Evolutionary conservation across 768 basidiomycete genomes (phyloP), one percentile per base, ranked within the genome.

Genomic region (Kwoniella europaea): DNA sequence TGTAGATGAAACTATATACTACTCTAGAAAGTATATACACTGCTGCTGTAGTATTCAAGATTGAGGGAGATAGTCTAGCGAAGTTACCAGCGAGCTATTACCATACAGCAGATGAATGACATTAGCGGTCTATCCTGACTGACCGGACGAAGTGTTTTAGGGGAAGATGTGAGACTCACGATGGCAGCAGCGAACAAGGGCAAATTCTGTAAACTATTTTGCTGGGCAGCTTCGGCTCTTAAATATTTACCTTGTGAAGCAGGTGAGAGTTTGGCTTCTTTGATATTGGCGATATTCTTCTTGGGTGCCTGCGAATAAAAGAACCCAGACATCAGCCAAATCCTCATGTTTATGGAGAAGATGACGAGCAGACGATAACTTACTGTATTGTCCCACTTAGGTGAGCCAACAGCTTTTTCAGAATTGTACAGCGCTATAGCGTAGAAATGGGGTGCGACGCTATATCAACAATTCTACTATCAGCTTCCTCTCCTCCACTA

Each of bases 211-310:
- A 79, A 79, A 7, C 65, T 70, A 63, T 81, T 81, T 22, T 73
- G 57, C 35, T 81, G 67, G 27, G 79, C 79, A 16, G 74, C 76
- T 65, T 81, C 79, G 61, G 78, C 79, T 20, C 76, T 69, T 18
- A 72, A 9, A 72, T 68, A 74, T 44, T 58, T 55, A 1, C 70
- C 72, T 12, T 69, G 68, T 24, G 69, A 67, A 13, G 57, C 65
- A 12, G 77, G 72, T 20, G 72, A 71, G 2, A 77, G 69, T 62
- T 79, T 76, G 54, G 71, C 71, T 7, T 76, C 69, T 22, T 75
- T 73, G 54, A 76, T 50, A 16, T 57, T 43, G 16, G 60, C 58
- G 24, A 68, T 42, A 72, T 73, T 72, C 59, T 61, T 65, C 35
- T 65, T 64, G 29, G 71, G 75, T 41, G 53, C 57, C 66, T 67